A percentile compares a stretch with the other conserved stretches of the same genome.
phyloP scores from a whole-genome alignment of 768 basidiomycete genomes.

The Tricholoma terreum region DNA sequence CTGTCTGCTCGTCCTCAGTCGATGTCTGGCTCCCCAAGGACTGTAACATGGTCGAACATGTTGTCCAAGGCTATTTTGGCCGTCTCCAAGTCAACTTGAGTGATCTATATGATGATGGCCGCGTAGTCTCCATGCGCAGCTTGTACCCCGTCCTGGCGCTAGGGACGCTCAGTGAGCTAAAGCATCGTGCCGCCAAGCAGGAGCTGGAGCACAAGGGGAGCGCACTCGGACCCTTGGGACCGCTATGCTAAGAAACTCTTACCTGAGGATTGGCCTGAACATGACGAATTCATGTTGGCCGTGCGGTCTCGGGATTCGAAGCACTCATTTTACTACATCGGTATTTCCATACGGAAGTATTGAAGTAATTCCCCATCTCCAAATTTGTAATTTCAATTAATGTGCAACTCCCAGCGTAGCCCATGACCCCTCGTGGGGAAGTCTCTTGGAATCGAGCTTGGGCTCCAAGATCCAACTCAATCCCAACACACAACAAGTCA shows the following conservation, averaged over 20 bases:
- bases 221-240: constrained; percentile 29
- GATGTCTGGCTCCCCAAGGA: constrained; percentile 76
- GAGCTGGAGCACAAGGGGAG: constrained; percentile 43
- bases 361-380: constrained; percentile 14
- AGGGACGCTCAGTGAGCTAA: constrained; percentile 80
- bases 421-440: constrained; percentile 87
- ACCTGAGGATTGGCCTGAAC: constrained; percentile 70
- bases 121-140: constrained; percentile 55
- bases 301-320: constrained; percentile 80
- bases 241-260: constrained; percentile 57
- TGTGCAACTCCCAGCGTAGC: constrained; percentile 53
- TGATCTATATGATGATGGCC: constrained; percentile 64
- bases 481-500: constrained; percentile 32
- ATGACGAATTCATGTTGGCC: constrained; percentile 78
- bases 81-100: constrained; percentile 74
- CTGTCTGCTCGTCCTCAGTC: constrained; percentile 32
- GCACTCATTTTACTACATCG: constrained; percentile 82
- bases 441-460: constrained; percentile 80
- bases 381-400: constrained; percentile 5
- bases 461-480: constrained; percentile 67
- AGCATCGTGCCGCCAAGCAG: constrained; percentile 58
- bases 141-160: constrained; percentile 76
- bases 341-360: constrained; percentile 91
- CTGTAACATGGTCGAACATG: constrained; percentile 55
- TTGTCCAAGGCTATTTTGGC: constrained; percentile 70